A percentile compares a stretch with the other conserved stretches of the same genome.
These are phyloP conservation scores for Calonectria naviculata DNA, from an alignment of 2,329 filamentous ascomycete genomes.

Conservation along the genomic window DNA sequence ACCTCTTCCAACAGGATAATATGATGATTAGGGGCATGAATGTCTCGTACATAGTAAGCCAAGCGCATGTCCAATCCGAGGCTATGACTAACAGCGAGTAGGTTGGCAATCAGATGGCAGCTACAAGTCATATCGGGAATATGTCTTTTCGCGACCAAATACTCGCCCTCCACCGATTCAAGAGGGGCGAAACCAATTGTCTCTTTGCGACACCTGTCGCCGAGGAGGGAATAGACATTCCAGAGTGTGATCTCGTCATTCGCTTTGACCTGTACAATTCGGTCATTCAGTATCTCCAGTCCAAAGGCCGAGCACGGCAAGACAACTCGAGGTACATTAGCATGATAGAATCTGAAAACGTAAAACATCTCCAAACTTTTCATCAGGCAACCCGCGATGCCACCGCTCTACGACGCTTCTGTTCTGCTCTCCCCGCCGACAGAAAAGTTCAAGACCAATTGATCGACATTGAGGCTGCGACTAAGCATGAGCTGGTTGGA, in stretches of 20 bases:
- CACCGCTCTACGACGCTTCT: slow-evolving; percentile 78
- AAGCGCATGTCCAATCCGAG: too few species aligned
- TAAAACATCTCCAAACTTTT: slow-evolving; percentile 66
- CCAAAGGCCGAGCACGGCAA: slow-evolving; percentile 86
- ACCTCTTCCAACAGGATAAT: slow-evolving; percentile 69
- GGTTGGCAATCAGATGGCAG: slow-evolving; percentile 43
- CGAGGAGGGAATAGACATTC: slow-evolving; percentile 76
- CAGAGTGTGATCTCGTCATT: slow-evolving; percentile 74
- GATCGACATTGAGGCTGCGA: slow-evolving; percentile 25
- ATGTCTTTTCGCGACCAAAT: slow-evolving; percentile 81
- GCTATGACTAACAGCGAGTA: slow-evolving; percentile 23
- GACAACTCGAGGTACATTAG: slow-evolving; percentile 82
- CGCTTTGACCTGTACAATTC: slow-evolving; percentile 90
- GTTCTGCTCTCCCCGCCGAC: slow-evolving; percentile 78
- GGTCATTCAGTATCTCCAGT: slow-evolving; percentile 95
- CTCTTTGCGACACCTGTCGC: slow-evolving; percentile 75
- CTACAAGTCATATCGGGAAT: slow-evolving; percentile 63
- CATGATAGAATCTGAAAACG: slow-evolving; percentile 82
- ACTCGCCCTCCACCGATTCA: slow-evolving; percentile 74
- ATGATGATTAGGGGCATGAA: slow-evolving; percentile 70
- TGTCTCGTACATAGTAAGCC: slow-evolving; percentile 70
- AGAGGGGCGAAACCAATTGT: slow-evolving; percentile 68
- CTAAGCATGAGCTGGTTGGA: slow-evolving; percentile 32
- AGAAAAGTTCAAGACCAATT: slow-evolving; percentile 58
- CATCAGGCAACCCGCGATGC: slow-evolving; percentile 71